Base-by-base conservation (phyloP, 2,329 filamentous ascomycete species). In the Pestalotiopsis sp. region DNA sequence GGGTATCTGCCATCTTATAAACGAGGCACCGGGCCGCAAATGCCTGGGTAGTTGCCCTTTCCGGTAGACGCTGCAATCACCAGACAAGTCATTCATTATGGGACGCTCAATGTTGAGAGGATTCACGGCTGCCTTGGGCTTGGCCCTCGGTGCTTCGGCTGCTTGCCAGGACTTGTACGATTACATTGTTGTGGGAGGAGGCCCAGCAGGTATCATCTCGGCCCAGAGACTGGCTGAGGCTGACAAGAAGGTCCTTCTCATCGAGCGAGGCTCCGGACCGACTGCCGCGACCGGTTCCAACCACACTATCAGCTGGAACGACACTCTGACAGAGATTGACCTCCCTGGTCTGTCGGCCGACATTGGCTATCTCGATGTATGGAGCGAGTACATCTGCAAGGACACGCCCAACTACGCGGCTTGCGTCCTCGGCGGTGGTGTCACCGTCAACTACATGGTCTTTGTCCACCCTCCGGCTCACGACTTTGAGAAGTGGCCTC, bases 371-470 rank as follows among this genome's bases (percentile, higher is more conserved):
- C 61, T 59, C 13, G 62, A 68, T 2, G 52, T 70, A 12, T 64
- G 66, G 23, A 70, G 66, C 27, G 73, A 74, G 61, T 66, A 66
- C 36, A 45, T 61, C 14, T 79, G 77, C 71, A 72, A 60, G 14
- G 77, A 79, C 67, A 72, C 73, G 7, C 71, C 74, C n/a, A 68
- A 68, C 13, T 69, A 70, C 6, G 76, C 76, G 9, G 77, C 75
- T 7, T 79, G 77, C 65, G 71, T 80, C 12, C 76, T 80, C n/a
- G 77, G 77, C 52, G 77, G 77, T 31, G 75, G 74, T 0, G 76
- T 74, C 4, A 72, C 71, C 17, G 69, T 79, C 67, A 77, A 76
- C 68, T 73, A 72, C 6, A 69, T 74, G 67, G 71, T 76, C 70
- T 77, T 70, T 61, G 69, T 76, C 49, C 69, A 68, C 61, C 75